Base-by-base conservation (phyloP, 257 asterid species). In the Verbascum thapsus region DNA sequence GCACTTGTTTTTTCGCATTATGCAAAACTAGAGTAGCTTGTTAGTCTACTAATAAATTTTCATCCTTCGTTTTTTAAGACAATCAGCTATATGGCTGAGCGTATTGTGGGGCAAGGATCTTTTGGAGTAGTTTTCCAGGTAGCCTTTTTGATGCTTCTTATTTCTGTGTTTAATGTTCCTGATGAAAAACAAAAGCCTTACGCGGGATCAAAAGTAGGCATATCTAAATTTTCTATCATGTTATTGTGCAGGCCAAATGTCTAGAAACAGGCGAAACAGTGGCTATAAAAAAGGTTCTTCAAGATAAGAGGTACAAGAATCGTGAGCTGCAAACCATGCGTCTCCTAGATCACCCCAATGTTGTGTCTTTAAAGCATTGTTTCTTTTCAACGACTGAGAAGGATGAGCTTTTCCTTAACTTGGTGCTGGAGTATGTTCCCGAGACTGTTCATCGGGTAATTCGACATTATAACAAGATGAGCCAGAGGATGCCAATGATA, bases 61-160 rank as follows among this genome's bases (percentile, higher is more conserved):
- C 17, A 5, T 50, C 15, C 5, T 61, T 39, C 47, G 18, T 6
- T 15, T 19, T 67, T 32, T 40, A 77, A 88, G 96, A 84, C 88
- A n/a, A 75, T 88, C 57, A 86, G 95, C 82, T 86, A 86, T 53
- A 86, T 88, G 94, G 96, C 96, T 15, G 96, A 88, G 81, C 92
- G 88, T 16, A 80, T 82, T 20, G 96, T 82, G 62, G 95, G 95
- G 3, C 85, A 87, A 63, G 95, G 96, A 53, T 88, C 95, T 53
- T 88, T 88, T 34, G 96, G 94, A 72, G 91, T 84, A 34, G 96
- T 88, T 37, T 88, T 86, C 73, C 96, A 88, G 91, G 95, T 88
- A 54, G 39, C 48, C 49, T 71, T 48, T 26, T 16, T 22, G 32
- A 26, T 0, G 18, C 17, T 44, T 13, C 34, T 34, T 50, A 62